These are phyloP conservation scores for Quercus robur DNA, from an alignment of 306 rosid genomes.

Conservation along the genomic window DNA sequence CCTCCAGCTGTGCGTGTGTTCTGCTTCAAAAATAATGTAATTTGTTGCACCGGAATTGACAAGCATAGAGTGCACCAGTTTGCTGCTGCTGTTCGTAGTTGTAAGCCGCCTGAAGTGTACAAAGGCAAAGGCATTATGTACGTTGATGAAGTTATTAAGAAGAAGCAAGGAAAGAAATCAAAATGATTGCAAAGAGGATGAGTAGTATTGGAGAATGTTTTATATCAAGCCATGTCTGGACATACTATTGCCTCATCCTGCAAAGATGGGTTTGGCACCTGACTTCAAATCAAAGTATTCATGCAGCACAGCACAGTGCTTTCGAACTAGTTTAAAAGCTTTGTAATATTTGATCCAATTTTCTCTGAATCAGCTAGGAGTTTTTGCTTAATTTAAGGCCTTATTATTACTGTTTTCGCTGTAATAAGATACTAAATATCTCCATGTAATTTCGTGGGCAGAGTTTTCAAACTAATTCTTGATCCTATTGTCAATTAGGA, in stretches of 20 bases:
- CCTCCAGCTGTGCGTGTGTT: conserved; percentile 85
- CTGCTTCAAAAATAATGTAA: conserved; percentile 87
- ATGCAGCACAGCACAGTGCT: background rate
- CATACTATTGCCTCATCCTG: background rate
- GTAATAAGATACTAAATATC: background rate
- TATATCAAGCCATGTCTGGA: background rate
- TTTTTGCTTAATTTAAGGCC: background rate
- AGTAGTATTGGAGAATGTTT: background rate
- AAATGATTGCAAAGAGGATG: conserved; percentile 32
- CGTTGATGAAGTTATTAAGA: conserved; percentile 70
- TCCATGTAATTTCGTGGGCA: background rate
- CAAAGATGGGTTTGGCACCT: background rate
- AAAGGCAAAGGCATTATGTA: conserved; percentile 96
- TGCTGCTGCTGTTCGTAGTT: conserved; percentile 73
- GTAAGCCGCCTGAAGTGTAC: conserved; percentile 91
- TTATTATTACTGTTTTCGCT: background rate
- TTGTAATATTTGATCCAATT: background rate
- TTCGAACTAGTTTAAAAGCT: background rate
- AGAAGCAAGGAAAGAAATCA: conserved; percentile 85
- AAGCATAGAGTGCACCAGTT: conserved; percentile 83
- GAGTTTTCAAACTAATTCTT: background rate
- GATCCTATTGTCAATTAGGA: background rate
- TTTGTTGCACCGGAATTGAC: conserved; percentile 89
- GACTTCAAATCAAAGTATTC: background rate
- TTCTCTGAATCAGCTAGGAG: background rate